Evolutionary conservation across 345 rosid genomes (phyloP).

Genomic region (Dimocarpus longan): DNA sequence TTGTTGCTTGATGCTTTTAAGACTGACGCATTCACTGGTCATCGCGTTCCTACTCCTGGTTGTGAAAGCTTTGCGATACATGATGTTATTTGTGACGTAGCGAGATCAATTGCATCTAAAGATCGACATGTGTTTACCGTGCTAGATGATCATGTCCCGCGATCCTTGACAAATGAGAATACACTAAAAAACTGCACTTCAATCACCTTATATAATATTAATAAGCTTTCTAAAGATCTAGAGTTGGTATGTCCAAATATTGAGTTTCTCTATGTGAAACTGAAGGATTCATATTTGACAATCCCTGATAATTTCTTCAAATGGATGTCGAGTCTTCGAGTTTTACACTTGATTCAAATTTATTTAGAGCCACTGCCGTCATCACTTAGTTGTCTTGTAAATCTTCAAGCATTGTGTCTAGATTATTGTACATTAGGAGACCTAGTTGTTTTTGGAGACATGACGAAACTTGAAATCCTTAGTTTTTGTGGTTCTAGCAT

Average conservation of each 20-base stretch:
- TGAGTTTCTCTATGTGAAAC: not conserved
- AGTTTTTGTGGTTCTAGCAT: slow-evolving; percentile 20
- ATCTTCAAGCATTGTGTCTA: slow-evolving; percentile 28
- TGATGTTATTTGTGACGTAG: slow-evolving; percentile 15
- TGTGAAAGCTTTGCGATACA: slow-evolving; percentile 4
- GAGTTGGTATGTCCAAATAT: slow-evolving; percentile 21
- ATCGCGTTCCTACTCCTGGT: not conserved
- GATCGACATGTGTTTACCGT: not conserved
- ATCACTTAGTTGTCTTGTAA: slow-evolving; percentile 6
- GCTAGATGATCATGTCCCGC: not conserved
- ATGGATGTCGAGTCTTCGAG: not conserved
- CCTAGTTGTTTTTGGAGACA: slow-evolving; percentile 4
- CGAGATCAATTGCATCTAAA: slow-evolving; percentile 19
- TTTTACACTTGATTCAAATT: slow-evolving; percentile 13
- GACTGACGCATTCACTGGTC: not conserved
- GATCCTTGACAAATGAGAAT: slow-evolving; percentile 2
- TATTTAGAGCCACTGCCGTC: slow-evolving; percentile 13
- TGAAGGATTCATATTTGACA: not conserved
- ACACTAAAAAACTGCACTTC: not conserved
- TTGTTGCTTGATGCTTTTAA: slow-evolving; percentile 8
- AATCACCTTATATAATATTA: not conserved
- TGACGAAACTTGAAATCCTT: slow-evolving; percentile 20
- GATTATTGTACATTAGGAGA: slow-evolving; percentile 3
- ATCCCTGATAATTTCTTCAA: slow-evolving; percentile 8
- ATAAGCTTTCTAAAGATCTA: slow-evolving; percentile 8